Base-by-base conservation (phyloP, 139 green algal genomes). In the Chlorella sp. region DNA sequence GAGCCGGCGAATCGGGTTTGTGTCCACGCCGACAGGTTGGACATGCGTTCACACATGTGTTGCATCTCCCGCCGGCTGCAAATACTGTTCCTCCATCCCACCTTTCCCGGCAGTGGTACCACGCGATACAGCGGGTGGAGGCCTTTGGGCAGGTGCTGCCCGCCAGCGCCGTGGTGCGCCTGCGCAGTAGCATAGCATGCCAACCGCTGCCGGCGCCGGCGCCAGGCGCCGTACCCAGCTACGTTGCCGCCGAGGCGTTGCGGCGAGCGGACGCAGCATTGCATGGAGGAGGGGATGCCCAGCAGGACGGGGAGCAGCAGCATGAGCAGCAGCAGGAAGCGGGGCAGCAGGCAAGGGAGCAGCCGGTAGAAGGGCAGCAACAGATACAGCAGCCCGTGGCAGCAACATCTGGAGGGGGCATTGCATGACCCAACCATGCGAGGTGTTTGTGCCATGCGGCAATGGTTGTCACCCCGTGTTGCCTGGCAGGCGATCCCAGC, bases 251-350 rank as follows among this genome's bases (percentile, higher is more conserved):
- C 14, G 75, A 40, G 13, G 34, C n/a, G 5, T 3, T 67, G 73
- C 30, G 48, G 46, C 44, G 44, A 32, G 32, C 64, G 14, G 70
- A 24, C 48, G 40, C 40, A 36, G 70, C 4, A 32, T 11, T 20
- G 51, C 13, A 60, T 11, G 16, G 13, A 16, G 8, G 8, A 54
- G 46, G 46, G 11, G 46, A 54, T 19, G 46, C n/a, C n/a, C n/a
- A 11, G 32, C 19, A 51, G 19, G 22, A 38, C 0, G 24, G 14
- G 83, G 16, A 38, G 70, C 80, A 89, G 43, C 26, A 86, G 69
- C 85, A 98, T 84, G 75, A 98, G 86, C 87, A 98, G 72, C 40
- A 54, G 40, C 40, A 19, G 40, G 40, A 76, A 40, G 38, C 38
- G 16, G 34, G 4, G 40, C 9, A 16, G 70, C 70, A 76, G n/a